Conservation (phyloP, 345 rosid genomes). For the Adansonia digitata region DNA sequence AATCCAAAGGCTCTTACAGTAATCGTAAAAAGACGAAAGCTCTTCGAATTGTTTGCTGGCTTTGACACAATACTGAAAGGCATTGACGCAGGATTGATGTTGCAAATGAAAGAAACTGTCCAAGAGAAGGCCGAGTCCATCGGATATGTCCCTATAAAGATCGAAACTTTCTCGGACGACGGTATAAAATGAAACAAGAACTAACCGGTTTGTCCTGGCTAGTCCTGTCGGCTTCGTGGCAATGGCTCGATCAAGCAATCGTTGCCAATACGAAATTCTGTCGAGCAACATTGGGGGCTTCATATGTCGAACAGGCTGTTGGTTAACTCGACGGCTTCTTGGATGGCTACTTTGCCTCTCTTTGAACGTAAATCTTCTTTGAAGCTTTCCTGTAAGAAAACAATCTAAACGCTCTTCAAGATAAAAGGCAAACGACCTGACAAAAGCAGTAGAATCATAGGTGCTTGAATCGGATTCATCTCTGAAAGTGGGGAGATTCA, state of each 20-base stretch:
- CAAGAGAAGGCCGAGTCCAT: conserved; percentile 4
- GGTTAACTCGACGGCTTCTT: neutral
- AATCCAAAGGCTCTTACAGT: neutral
- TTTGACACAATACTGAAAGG: neutral
- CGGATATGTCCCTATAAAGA: conserved; percentile 62
- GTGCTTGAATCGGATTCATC: conserved; percentile 70
- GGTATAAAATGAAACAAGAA: conserved; percentile 16
- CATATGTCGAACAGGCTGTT: neutral
- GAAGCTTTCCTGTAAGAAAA: conserved; percentile 6
- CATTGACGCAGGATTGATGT: conserved; percentile 5
- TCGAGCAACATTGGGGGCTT: conserved; percentile 10
- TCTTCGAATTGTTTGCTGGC: neutral
- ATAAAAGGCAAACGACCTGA: neutral
- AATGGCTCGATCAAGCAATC: conserved; percentile 3
- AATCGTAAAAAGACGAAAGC: neutral
- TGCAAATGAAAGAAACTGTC: conserved; percentile 7
- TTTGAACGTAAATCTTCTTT: neutral
- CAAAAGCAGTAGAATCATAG: conserved; percentile 13
- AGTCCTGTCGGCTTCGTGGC: neutral
- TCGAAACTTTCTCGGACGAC: conserved; percentile 8
- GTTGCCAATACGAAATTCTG: conserved; percentile 7
- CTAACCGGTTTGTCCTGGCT: conserved; percentile 39
- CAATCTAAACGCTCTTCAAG: conserved; percentile 3
- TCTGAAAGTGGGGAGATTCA: conserved; percentile 60
- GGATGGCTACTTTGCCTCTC: neutral